Conservation (phyloP, 495 filamentous ascomycete species). For the Hypoxylon perforatum region DNA sequence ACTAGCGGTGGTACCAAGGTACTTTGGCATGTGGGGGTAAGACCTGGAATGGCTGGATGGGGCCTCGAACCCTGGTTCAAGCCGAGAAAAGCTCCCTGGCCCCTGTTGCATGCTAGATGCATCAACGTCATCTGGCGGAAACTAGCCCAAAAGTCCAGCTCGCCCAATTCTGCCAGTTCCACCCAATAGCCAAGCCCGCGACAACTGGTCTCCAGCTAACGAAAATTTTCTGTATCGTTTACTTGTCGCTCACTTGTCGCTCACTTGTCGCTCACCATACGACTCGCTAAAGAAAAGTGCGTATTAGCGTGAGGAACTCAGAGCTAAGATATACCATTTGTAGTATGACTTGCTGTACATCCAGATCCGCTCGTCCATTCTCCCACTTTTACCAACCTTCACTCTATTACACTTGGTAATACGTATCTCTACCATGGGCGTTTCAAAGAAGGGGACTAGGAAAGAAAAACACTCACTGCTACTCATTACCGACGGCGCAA, state of each 20-base stretch:
- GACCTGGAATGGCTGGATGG: too few species aligned
- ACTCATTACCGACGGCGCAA: background rate
- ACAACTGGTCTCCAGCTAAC: constrained; percentile 23
- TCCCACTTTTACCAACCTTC: background rate
- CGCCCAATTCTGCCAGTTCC: constrained; percentile 13
- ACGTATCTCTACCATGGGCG: too few species aligned
- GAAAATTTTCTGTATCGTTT: background rate
- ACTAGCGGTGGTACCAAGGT: background rate
- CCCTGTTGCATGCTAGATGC: constrained; percentile 6
- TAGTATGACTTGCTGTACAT: too few species aligned
- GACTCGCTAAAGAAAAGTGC: too few species aligned
- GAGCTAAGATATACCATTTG: too few species aligned
- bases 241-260: too few species aligned
- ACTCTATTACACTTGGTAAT: background rate
- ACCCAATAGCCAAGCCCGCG: constrained; percentile 18
- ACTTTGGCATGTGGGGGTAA: constrained; percentile 19
- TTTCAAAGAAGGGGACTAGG: too few species aligned
- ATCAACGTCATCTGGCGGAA: constrained; percentile 38
- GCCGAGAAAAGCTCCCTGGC: too few species aligned
- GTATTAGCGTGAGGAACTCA: too few species aligned
- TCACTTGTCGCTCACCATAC: too few species aligned
- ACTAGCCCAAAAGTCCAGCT: background rate
- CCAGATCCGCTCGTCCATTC: background rate
- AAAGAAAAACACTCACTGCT: background rate
- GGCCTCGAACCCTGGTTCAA: constrained; percentile 10